Evolutionary conservation across 2,329 filamentous ascomycete genomes (phyloP), one percentile per base, ranked within the genome.

Genomic region (Chalara sp.): DNA sequence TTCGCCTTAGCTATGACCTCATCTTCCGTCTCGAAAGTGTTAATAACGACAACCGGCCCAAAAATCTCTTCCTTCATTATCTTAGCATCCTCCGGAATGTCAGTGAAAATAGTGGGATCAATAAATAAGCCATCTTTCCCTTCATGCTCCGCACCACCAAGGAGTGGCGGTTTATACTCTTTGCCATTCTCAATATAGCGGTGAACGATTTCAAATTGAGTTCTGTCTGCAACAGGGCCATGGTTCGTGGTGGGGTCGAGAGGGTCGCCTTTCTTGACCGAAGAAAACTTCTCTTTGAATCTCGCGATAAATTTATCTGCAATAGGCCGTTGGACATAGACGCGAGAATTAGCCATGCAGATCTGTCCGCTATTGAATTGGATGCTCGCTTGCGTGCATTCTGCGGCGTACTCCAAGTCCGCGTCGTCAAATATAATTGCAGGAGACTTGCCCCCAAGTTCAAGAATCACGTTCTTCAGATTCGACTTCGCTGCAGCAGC

Each of bases 401-500:
- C 43, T 5, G 52, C 58, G 13, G 60, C 60, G n/a, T 51, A 47
- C 30, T 62, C 58, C 1, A 62, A 37, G 49, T 84, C 79, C 5
- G 81, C 81, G 54, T 85, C 82, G 5, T 75, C 70, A 53, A 85
- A 84, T 5, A 85, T 76, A 10, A 85, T 61, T 1, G 82, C 69
- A 0, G 82, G 80, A 3, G 75, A 80, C 65, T 85, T 85, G 46
- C 82, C 82, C 13, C 82, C 81, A 4, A 80, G 79, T 65, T 84
- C 80, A 6, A 83, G 72, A 1, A 79, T 80, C 49, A 83, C 77
- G 60, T 80, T 80, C 67, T 83, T 83, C 54, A 80, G 65, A 55
- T 72, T 86, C 1, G 58, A 61, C 1, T 76, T 68, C 12, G 79
- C 75, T 0, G 86, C 84, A 63, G 58, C 79, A 64, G 85, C 85